These are phyloP conservation scores for Anethum foeniculum DNA, from an alignment of 140 eudicot species.

Conservation along the genomic window DNA sequence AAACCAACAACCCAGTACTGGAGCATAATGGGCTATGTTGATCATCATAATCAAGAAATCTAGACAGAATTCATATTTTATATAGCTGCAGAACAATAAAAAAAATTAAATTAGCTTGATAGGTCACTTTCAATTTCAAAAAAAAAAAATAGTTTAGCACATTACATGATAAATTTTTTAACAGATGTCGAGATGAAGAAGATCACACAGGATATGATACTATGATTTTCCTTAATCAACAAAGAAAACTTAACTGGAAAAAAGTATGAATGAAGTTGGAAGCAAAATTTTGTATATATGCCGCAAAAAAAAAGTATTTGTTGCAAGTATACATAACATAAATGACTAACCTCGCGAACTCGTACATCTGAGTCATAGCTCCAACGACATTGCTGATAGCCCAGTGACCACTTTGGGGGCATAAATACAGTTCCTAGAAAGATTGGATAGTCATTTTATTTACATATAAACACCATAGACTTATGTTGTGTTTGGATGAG, in stretches of 20 bases:
- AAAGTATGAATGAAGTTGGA: neutral
- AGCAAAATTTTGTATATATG: neutral
- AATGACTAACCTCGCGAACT: constrained; percentile 67
- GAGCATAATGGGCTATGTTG: neutral
- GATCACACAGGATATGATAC: neutral
- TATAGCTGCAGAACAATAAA: neutral
- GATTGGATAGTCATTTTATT: neutral
- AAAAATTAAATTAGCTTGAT: neutral
- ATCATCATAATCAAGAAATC: neutral
- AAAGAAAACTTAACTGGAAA: neutral
- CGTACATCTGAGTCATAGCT: constrained; percentile 74
- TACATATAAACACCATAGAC: neutral
- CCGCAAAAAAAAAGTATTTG: neutral
- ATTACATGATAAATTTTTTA: neutral
- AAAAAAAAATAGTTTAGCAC: neutral
- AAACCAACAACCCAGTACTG: too few species aligned
- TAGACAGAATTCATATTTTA: neutral
- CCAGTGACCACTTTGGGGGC: constrained; percentile 98
- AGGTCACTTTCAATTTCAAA: neutral
- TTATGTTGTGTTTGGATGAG: neutral
- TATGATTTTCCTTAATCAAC: neutral
- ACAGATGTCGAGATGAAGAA: neutral
- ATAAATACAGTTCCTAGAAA: constrained; percentile 72
- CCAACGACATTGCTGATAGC: constrained; percentile 98
- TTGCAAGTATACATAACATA: neutral